These are phyloP conservation scores for Puccinia hordei DNA, from an alignment of 1,284 basidiomycete species.

Conservation along the genomic window DNA sequence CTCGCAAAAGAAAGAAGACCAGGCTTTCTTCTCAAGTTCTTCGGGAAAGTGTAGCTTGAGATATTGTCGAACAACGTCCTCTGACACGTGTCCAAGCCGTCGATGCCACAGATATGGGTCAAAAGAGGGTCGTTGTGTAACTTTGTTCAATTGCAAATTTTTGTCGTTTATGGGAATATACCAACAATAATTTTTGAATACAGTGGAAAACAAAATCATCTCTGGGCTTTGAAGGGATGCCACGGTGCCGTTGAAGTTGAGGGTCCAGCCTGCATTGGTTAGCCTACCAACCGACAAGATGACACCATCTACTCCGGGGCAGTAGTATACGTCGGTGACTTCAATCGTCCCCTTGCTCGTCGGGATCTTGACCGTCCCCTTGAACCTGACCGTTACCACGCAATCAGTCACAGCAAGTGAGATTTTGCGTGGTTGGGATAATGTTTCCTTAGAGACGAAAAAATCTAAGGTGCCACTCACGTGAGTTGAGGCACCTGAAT, in stretches of 20 bases:
- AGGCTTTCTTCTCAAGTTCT: not conserved
- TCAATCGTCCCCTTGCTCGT: not conserved
- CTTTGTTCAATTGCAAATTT: not conserved
- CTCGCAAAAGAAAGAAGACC: conserved; percentile 8
- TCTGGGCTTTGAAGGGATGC: not conserved
- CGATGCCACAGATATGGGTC: conserved; percentile 2
- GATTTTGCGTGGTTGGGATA: not conserved
- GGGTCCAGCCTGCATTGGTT: not conserved
- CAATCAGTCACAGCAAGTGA: not conserved
- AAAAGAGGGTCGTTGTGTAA: not conserved
- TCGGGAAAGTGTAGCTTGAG: not conserved
- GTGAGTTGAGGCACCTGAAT: not conserved
- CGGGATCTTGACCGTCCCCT: not conserved
- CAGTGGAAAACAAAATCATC: not conserved
- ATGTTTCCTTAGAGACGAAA: too few relatives aligned
- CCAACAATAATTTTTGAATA: not conserved
- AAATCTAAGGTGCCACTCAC: too few relatives aligned
- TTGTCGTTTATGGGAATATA: not conserved
- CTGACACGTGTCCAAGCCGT: conserved; percentile 1
- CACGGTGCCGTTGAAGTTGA: not conserved
- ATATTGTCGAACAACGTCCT: not conserved
- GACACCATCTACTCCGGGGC: not conserved
- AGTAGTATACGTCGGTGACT: not conserved
- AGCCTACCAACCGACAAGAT: not conserved
- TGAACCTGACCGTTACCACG: not conserved